A percentile compares a stretch with the other conserved stretches of the same genome.
These are phyloP conservation scores for Glutinoglossum americanum DNA, from an alignment of 495 filamentous ascomycete genomes.

Conservation along the genomic window DNA sequence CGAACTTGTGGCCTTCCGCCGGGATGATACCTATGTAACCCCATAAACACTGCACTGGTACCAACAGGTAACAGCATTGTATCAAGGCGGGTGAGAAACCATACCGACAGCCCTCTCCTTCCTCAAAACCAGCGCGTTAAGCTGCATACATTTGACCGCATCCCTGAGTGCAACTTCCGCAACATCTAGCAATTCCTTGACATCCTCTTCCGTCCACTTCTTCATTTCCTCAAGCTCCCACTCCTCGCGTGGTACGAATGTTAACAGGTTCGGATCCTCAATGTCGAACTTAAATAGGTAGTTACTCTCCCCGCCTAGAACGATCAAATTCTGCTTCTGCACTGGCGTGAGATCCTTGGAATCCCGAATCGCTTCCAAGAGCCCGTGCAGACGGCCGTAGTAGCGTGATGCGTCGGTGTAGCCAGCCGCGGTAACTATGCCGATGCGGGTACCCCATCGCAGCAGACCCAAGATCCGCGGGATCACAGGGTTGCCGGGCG, in stretches of 20 bases:
- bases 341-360: slow-evolving; percentile 25
- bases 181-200: slow-evolving; percentile 58
- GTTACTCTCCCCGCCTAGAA: slow-evolving; percentile 50
- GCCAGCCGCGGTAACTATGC: slow-evolving; percentile 91
- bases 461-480: slow-evolving; percentile 50
- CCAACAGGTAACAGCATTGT: not conserved
- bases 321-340: slow-evolving; percentile 56
- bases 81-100: not conserved
- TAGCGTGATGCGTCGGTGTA: slow-evolving; percentile 76
- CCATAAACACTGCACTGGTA: not conserved
- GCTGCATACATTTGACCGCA: slow-evolving; percentile 49
- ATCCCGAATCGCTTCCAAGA: slow-evolving; percentile 50
- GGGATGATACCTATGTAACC: slow-evolving; percentile 36
- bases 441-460: slow-evolving; percentile 42
- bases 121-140: slow-evolving; percentile 57
- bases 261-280: slow-evolving; percentile 12
- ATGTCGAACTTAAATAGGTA: slow-evolving; percentile 13
- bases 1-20: slow-evolving; percentile 36
- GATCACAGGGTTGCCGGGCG: slow-evolving; percentile 53
- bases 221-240: slow-evolving; percentile 83
- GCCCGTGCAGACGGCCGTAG: slow-evolving; percentile 61
- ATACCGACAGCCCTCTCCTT: slow-evolving; percentile 81
- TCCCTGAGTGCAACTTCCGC: slow-evolving; percentile 67
- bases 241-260: slow-evolving; percentile 39
- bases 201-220: slow-evolving; percentile 59